phyloP scores from a whole-genome alignment of 345 rosid species.

The Punica granatum region DNA sequence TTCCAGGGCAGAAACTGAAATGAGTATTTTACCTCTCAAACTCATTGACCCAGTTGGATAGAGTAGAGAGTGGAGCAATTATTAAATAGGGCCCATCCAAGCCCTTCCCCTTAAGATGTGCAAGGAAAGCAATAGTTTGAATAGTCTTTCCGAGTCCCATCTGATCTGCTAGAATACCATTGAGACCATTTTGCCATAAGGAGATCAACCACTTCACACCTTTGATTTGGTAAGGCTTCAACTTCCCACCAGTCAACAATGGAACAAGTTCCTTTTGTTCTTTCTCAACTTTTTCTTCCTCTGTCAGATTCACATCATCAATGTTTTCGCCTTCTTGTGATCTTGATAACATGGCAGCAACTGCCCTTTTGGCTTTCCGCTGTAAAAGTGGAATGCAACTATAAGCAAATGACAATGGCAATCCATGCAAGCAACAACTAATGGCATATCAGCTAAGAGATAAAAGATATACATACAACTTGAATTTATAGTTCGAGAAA shows the following conservation, averaged over 20 bases:
- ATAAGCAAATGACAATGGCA: neutral
- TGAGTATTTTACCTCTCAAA: conserved; percentile 43
- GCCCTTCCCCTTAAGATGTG: conserved; percentile 82
- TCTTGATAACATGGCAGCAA: conserved; percentile 90
- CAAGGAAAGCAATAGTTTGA: conserved; percentile 85
- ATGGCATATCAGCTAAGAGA: neutral
- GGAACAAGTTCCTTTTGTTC: conserved; percentile 86
- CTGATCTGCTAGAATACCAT: conserved; percentile 98
- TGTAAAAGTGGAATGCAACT: conserved; percentile 13
- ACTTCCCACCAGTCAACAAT: conserved; percentile 74
- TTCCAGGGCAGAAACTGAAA: neutral
- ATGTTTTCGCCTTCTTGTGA: conserved; percentile 37
- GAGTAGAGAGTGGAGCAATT: conserved; percentile 97
- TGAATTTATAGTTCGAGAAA: neutral
- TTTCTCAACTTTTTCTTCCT: conserved; percentile 65
- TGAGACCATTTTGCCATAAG: conserved; percentile 89
- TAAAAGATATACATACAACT: neutral
- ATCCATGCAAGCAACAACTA: neutral
- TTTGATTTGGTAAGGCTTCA: conserved; percentile 86
- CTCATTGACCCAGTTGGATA: conserved; percentile 91
- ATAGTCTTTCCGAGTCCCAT: conserved; percentile 99
- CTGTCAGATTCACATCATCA: conserved; percentile 46
- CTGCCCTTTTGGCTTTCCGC: conserved; percentile 84
- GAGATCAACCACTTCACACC: conserved; percentile 99
- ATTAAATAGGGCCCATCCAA: conserved; percentile 85